Evolutionary conservation across 495 filamentous ascomycete species (phyloP), one percentile per base, ranked within the genome.

Genomic region (Podospora sp.): DNA sequence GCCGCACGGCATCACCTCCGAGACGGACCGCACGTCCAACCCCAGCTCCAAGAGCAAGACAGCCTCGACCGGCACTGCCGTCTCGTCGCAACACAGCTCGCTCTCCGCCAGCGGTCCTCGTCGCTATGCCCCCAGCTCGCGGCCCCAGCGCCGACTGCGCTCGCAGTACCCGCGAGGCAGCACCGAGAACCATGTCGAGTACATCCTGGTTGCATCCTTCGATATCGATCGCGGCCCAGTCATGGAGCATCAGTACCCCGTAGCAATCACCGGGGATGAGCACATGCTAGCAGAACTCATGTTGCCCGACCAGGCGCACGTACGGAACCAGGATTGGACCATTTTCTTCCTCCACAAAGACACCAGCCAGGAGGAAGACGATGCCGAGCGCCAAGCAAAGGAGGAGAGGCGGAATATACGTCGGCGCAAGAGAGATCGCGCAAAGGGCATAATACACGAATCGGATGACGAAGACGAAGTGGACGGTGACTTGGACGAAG

Each of bases 261-360:
- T 89, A 46, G 85, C 94, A 50, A 98, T 99, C 70, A 97, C 92
- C 64, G 93, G 94, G n/a, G 94, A 99, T 68, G 95, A 98, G 80
- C 82, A 89, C 76, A 98, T 98, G 95, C 82, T 99, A 68, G 95
- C 95, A 18, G 95, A 98, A 78, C 87, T 99, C 75, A 99, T 99
- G 95, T 84, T 99, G 69, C 95, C 95, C 1, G 95, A 99, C 81
- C 94, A 97, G 77, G 92, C 94, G 26, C 95, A 99, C 79, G 89
- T 94, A 36, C 86, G 96, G 29, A 94, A 90, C 72, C 93, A 97
- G 77, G 95, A 99, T 77, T 99, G 95, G 95, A 99, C 95, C 35
- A 96, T 98, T 16, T 99, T 99, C 80, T 99, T 99, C 72, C 74
- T 99, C 58, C 95, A 98, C 74, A 98, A 98, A 75, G 96, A 98